Evolutionary conservation across 2,329 filamentous ascomycete species (phyloP).

Genomic region (Bipolaris oryzae): DNA sequence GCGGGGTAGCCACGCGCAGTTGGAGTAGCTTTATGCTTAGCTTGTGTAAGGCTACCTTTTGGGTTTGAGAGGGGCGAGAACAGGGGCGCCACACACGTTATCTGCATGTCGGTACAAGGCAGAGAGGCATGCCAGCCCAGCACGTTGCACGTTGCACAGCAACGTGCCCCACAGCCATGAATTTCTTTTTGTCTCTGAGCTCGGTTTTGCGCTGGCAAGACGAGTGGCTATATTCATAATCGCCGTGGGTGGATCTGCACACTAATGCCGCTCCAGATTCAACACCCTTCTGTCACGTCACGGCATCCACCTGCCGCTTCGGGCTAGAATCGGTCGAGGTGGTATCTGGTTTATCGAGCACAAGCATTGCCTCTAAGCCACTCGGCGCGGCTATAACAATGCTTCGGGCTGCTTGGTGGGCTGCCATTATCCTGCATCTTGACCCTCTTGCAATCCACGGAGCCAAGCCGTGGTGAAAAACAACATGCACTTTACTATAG

Average conservation of each 20-base stretch:
- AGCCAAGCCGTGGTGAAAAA: not conserved
- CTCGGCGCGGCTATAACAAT: slow-evolving; percentile 6
- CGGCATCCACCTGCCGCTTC: slow-evolving; percentile 12
- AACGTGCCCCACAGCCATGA: not conserved
- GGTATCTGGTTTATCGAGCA: slow-evolving; percentile 1
- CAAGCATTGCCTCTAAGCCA: not conserved
- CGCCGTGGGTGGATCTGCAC: not conserved
- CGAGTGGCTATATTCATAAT: not conserved
- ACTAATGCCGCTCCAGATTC: slow-evolving; percentile 7
- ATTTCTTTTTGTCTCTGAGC: not conserved
- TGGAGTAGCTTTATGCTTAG: slow-evolving; percentile 14
- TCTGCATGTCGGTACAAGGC: slow-evolving; percentile 4
- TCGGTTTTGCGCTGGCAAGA: not conserved
- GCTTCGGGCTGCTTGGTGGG: not conserved
- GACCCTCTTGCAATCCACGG: not conserved
- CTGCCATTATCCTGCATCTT: not conserved
- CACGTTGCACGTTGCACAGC: slow-evolving; percentile 2
- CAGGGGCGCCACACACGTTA: slow-evolving; percentile 1
- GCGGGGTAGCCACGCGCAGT: slow-evolving; percentile 12
- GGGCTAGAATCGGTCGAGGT: slow-evolving; percentile 2
- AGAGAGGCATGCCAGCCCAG: slow-evolving; percentile 1
- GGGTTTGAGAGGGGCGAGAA: not conserved
- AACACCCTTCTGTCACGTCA: slow-evolving; percentile 8
- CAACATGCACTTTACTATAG: slow-evolving; percentile 11
- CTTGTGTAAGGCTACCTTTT: not conserved